Base-by-base conservation (phyloP, 139 green algal genomes). In the Micractinium sp. region DNA sequence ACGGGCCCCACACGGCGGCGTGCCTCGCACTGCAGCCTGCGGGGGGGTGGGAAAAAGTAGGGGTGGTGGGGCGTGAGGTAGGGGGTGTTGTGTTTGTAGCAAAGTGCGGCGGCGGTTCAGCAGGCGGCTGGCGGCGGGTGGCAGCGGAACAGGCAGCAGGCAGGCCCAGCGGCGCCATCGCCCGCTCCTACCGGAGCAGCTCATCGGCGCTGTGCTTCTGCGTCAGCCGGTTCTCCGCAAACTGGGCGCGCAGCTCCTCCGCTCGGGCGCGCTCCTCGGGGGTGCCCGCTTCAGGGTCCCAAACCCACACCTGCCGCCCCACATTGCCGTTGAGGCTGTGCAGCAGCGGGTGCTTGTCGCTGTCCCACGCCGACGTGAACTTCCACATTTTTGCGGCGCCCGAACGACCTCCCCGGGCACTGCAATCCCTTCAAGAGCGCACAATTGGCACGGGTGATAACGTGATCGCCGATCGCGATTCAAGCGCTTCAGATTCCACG, bases 181-280 rank as follows among this genome's bases (percentile, higher is more conserved):
- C 2, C 18, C 71, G 15, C 27, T 39, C 16, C 80, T 47, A 91
- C 90, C 91, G 89, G 47, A 99, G 93, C 33, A 99, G 93, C 93
- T 97, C 96, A 67, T 99, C 97, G 1, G 90, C 81, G 69, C 93
- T 97, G 91, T 99, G 96, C 77, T 96, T 95, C 66, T 97, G 91
- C 23, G 31, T 80, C 25, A 93, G 86, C 4, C 95, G 91, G 85
- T 96, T 95, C 14, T 81, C 74, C 0, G 89, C 87, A 82, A 97
- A 99, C 13, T 88, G n/a, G 3, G 38, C 69, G 20, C 96, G 92
- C n/a, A 94, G 29, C 38, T 92, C 53, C 81, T 99, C 95, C 13
- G 96, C 92, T 27, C 87, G 75, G 7, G 83, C 91, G 0, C 91
- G 90, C 86, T 99, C 93, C 82, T 96, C 93, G 1, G 91, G 82